Conservation (phyloP, 2,329 filamentous ascomycete species). For the Epichloe sibirici region DNA sequence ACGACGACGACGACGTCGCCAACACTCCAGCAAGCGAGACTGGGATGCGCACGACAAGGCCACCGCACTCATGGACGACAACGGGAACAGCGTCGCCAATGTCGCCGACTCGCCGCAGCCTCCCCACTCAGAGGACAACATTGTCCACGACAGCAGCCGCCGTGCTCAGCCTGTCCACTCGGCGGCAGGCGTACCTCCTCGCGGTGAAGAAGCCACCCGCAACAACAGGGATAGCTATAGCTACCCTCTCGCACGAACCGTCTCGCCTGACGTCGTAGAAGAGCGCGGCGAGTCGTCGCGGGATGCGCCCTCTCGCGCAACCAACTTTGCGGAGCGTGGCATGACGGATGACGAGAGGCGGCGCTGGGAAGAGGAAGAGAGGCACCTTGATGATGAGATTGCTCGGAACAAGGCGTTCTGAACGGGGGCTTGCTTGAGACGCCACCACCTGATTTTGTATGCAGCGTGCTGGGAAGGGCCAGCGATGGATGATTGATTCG, state of each 20-base stretch:
- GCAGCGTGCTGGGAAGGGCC: too few species aligned
- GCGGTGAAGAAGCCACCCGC: background rate
- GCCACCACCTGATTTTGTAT: background rate
- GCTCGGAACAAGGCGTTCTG: constrained; percentile 25
- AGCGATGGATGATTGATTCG: too few species aligned
- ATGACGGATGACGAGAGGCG: constrained; percentile 45
- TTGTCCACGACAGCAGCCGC: background rate
- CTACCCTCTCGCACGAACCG: too few species aligned
- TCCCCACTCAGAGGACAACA: constrained; percentile 31
- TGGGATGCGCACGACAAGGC: constrained; percentile 15
- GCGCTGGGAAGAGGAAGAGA: constrained; percentile 35
- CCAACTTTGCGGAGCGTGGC: constrained; percentile 45
- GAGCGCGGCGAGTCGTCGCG: background rate
- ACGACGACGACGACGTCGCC: constrained; percentile 23
- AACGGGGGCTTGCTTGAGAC: too few species aligned
- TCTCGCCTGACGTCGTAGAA: background rate
- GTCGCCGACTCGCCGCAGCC: constrained; percentile 28
- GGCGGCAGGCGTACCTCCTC: background rate
- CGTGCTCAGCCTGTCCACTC: background rate
- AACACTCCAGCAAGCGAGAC: constrained; percentile 7
- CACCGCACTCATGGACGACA: constrained; percentile 32
- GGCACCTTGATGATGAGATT: constrained; percentile 44
- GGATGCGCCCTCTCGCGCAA: constrained; percentile 24
- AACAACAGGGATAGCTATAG: background rate
- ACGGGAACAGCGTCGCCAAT: constrained; percentile 28